Conservation (phyloP, 1,139 yeast species). For the Geotrichum europaeum region DNA sequence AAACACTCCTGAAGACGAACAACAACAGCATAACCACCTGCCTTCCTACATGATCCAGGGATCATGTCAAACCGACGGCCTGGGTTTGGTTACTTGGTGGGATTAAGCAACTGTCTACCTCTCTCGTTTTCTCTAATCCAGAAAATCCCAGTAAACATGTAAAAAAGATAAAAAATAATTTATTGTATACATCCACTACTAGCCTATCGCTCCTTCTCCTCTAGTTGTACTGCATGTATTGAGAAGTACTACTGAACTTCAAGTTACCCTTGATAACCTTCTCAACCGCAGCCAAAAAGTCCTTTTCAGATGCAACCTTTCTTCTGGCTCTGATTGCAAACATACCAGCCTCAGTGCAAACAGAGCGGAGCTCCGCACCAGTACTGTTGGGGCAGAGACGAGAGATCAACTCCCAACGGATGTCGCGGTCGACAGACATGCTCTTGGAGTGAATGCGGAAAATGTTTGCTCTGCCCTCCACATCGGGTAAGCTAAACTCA, state of each 20-base stretch:
- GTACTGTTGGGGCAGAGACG: slow-evolving; percentile 96
- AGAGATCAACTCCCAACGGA: slow-evolving; percentile 96
- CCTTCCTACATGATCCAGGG: slow-evolving; percentile 83
- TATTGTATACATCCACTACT: slow-evolving; percentile 5
- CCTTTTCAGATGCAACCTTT: slow-evolving; percentile 96
- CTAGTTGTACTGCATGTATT: slow-evolving; percentile 94
- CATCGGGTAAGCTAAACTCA: slow-evolving; percentile 90
- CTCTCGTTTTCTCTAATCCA: background rate
- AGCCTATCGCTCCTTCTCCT: background rate
- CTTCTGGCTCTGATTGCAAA: slow-evolving; percentile 97
- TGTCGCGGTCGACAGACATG: slow-evolving; percentile 95
- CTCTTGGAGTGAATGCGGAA: slow-evolving; percentile 93
- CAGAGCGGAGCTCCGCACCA: slow-evolving; percentile 95
- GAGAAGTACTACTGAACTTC: slow-evolving; percentile 94
- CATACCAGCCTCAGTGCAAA: slow-evolving; percentile 98
- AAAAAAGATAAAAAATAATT: slow-evolving; percentile 1
- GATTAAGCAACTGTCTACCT: slow-evolving; percentile 38
- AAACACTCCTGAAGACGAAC: slow-evolving; percentile 41
- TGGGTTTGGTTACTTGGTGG: slow-evolving; percentile 98
- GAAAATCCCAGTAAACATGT: background rate
- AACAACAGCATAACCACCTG: slow-evolving; percentile 29
- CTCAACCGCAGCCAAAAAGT: slow-evolving; percentile 93
- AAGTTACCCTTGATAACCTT: slow-evolving; percentile 97
- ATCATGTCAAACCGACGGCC: slow-evolving; percentile 93
- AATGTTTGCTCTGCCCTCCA: slow-evolving; percentile 96